A percentile compares a stretch with the other conserved stretches of the same genome.
phyloP scores from a whole-genome alignment of 768 basidiomycete genomes.

The Hygrocybe punicea region DNA sequence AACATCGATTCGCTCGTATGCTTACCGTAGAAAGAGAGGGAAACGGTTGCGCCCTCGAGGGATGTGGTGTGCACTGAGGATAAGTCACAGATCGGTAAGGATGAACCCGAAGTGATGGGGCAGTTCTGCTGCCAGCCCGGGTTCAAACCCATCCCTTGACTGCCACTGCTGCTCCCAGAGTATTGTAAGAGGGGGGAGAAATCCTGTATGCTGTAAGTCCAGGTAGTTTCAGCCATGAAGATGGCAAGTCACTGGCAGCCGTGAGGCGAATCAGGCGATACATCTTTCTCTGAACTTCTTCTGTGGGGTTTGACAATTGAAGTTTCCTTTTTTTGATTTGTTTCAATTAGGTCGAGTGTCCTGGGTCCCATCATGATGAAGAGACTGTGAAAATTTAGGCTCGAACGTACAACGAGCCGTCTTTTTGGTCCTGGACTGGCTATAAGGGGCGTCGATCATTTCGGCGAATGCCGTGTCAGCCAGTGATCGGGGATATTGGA shows the following conservation, averaged over 20 bases:
- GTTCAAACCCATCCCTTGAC: not conserved
- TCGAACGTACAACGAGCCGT: too few species aligned
- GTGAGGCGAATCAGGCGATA: too few species aligned
- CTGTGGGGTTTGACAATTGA: too few species aligned
- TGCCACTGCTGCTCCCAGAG: not conserved
- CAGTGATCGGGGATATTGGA: too few species aligned
- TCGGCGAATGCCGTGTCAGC: too few species aligned
- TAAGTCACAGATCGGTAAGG: not conserved
- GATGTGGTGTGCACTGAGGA: not conserved
- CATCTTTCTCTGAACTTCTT: too few species aligned
- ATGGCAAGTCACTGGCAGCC: not conserved
- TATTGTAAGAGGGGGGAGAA: slow-evolving; percentile 1
- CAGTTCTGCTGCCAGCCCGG: not conserved
- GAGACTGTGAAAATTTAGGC: too few species aligned
- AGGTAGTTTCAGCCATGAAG: not conserved
- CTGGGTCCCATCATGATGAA: too few species aligned
- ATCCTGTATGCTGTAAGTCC: slow-evolving; percentile 3
- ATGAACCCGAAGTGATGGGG: not conserved
- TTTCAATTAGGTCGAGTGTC: too few species aligned
- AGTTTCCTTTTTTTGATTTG: too few species aligned
- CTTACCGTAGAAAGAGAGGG: not conserved
- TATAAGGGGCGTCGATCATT: too few species aligned
- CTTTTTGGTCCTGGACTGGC: too few species aligned
- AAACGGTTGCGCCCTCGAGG: not conserved
- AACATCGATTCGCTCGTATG: not conserved